Evolutionary conservation across 305 asterid species (phyloP).

Genomic region (Fraxinus latifolia): DNA sequence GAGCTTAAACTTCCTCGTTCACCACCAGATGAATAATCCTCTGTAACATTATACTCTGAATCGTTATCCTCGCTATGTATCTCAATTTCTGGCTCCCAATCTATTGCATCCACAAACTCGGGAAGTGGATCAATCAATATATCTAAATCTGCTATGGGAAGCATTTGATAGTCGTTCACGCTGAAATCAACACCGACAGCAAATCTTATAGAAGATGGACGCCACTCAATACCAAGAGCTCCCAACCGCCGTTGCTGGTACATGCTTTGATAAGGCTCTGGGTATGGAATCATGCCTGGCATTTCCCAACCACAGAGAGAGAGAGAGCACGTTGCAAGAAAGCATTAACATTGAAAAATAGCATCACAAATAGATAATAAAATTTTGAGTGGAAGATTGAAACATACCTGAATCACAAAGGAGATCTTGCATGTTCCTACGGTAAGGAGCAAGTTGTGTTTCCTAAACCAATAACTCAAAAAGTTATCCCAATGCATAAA

Average conservation of each 20-base stretch:
- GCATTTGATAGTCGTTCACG: conserved; percentile 72
- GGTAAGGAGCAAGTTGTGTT: conserved; percentile 92
- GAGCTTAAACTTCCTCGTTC: conserved; percentile 64
- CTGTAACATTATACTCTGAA: conserved; percentile 84
- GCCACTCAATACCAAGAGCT: conserved; percentile 95
- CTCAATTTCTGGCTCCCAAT: conserved; percentile 93
- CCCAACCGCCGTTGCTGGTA: conserved; percentile 87
- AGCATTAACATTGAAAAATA: background rate
- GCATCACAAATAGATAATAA: background rate
- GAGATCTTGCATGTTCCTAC: conserved; percentile 97
- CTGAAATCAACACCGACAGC: conserved; percentile 83
- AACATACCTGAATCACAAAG: conserved; percentile 88
- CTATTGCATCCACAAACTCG: conserved; percentile 82
- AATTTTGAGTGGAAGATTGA: conserved; percentile 16
- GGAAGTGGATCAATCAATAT: conserved; percentile 79
- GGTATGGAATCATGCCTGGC: conserved; percentile 85
- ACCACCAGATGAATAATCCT: conserved; percentile 81
- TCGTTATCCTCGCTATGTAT: conserved; percentile 86
- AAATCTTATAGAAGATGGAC: conserved; percentile 74
- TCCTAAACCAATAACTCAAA: conserved; percentile 50
- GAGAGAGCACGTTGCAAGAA: conserved; percentile 3
- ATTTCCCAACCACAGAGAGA: conserved; percentile 26
- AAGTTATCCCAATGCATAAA: conserved; percentile 21
- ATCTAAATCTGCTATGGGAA: conserved; percentile 81
- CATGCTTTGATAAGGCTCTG: conserved; percentile 92